Evolutionary conservation across 305 asterid species (phyloP), one percentile per base, ranked within the genome.

Genomic region (Solanum aculeatissimum): DNA sequence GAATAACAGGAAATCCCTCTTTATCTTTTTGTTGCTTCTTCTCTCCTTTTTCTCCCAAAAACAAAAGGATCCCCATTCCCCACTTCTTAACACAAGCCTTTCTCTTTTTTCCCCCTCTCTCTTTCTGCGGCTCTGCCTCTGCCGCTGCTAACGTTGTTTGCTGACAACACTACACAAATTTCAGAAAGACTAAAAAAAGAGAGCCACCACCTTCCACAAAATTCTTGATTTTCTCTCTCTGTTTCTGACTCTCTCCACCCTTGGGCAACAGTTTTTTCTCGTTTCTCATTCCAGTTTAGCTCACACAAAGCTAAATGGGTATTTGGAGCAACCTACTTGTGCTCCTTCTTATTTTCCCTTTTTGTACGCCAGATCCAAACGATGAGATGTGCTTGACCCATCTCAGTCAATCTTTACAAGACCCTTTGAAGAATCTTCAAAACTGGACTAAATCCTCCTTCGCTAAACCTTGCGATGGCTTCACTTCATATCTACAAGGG

Each of bases 401-500:
- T 18, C 91, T 97, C 42, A 86, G 91, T 87, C 86, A 92, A 35
- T 94, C 99, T 1, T 49, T 97, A 25, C 81, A 88, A 75, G 97
- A 97, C 92, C 98, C 98, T 3, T 29, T 87, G 27, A 89, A 88
- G 6, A 92, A 89, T 68, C 87, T 94, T 12, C 92, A 90, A 80
- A 96, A 96, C 91, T 96, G 99, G 99, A 96, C 97, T 0, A 91
- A 86, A 47, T 15, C 86, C n/a, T 85, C 88, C 23, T 93, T 94
- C 87, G 87, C 95, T 27, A 91, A 86, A 83, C 99, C 99, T 18
- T 97, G 99, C 80, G 91, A 89, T 43, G 99, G 98, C 13, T 93
- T 92, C 86, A 91, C 89, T 84, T 93, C 98, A 45, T 88, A 83
- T 84, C 94, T 97, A 80, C 91, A 88, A 19, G 99, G 99, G 70